Percentiles rank a stretch among this genome's conserved stretches.
phyloP scores from a whole-genome alignment of 805 yeast genomes.

The Kodamaea lidongshanica region DNA sequence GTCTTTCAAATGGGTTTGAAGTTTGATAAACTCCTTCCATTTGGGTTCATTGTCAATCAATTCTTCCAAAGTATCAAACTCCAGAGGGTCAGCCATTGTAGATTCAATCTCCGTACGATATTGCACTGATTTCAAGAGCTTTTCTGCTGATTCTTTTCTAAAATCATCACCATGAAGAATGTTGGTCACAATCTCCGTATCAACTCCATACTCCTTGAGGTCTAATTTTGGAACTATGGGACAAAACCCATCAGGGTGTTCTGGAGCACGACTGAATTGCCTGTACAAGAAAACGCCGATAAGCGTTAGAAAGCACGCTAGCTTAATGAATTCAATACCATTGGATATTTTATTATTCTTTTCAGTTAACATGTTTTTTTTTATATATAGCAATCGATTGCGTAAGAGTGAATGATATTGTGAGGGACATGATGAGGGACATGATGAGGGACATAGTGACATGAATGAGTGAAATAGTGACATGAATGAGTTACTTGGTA shows the following conservation, averaged over 20 bases:
- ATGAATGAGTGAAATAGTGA: too few relatives aligned
- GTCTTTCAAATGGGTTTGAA: slow-evolving; percentile 26
- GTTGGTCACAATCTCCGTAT: slow-evolving; percentile 15
- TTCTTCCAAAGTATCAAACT: slow-evolving; percentile 19
- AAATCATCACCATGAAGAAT: slow-evolving; percentile 25
- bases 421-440: too few relatives aligned
- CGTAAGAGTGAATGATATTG: too few relatives aligned
- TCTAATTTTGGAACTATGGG: slow-evolving; percentile 30
- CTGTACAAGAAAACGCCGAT: too few relatives aligned
- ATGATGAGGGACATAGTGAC: too few relatives aligned
- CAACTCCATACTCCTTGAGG: slow-evolving; percentile 18
- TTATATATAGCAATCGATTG: too few relatives aligned
- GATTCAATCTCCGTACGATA: slow-evolving; percentile 30
- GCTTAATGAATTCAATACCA: too few relatives aligned
- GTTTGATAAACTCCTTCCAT: slow-evolving; percentile 15
- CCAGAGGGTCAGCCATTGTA: slow-evolving; percentile 24
- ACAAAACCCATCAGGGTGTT: slow-evolving; percentile 31
- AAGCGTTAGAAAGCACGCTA: too few relatives aligned
- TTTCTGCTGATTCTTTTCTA: slow-evolving; percentile 17
- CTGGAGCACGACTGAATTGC: too few relatives aligned
- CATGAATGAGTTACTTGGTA: too few relatives aligned
- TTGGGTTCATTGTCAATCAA: slow-evolving; percentile 17
- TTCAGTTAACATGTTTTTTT: too few relatives aligned
- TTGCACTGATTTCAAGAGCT: slow-evolving; percentile 22
- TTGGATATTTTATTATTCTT: too few relatives aligned